phyloP scores from a whole-genome alignment of 352 stramenopile genomes.

The Saprolegnia diclina region DNA sequence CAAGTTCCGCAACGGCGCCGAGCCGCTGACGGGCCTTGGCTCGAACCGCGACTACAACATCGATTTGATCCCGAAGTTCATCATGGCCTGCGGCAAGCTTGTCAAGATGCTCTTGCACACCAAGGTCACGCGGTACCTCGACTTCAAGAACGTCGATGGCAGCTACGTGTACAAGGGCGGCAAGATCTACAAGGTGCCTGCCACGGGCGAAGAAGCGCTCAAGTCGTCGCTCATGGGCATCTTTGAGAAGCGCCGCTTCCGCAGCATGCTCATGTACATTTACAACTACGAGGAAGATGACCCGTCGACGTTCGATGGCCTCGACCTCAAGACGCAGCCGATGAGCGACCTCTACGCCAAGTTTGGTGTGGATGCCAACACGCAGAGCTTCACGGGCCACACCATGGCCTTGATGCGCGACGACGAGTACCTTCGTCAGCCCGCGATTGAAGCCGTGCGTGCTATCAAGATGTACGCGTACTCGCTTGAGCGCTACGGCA shows the following conservation, averaged over 20 bases:
- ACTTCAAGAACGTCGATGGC: slow-evolving; percentile 98
- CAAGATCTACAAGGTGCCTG: slow-evolving; percentile 97
- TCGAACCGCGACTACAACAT: slow-evolving; percentile 99
- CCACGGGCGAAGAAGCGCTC: slow-evolving; percentile 95
- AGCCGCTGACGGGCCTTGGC: slow-evolving; percentile 77
- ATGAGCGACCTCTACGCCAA: slow-evolving; percentile 98
- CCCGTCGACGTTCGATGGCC: slow-evolving; percentile 83
- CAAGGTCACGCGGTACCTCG: slow-evolving; percentile 98
- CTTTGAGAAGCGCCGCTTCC: slow-evolving; percentile 99
- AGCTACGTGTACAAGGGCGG: slow-evolving; percentile 97
- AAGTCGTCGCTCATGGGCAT: slow-evolving; percentile 96
- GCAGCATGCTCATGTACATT: slow-evolving; percentile 97
- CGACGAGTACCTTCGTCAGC: slow-evolving; percentile 79
- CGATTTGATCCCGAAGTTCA: slow-evolving; percentile 99
- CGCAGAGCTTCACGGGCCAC: slow-evolving; percentile 99
- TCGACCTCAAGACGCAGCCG: slow-evolving; percentile 94
- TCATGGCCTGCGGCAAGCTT: slow-evolving; percentile 99
- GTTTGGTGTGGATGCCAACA: slow-evolving; percentile 97
- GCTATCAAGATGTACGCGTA: slow-evolving; percentile 98
- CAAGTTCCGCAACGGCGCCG: slow-evolving; percentile 81
- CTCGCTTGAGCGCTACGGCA: slow-evolving; percentile 95
- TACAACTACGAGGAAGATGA: slow-evolving; percentile 94
- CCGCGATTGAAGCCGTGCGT: slow-evolving; percentile 91
- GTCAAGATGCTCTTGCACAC: slow-evolving; percentile 98
- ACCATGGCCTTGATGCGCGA: slow-evolving; percentile 97